A percentile compares a stretch with the other conserved stretches of the same genome.
phyloP scores from a whole-genome alignment of 345 rosid genomes.

The Geranium brycei region DNA sequence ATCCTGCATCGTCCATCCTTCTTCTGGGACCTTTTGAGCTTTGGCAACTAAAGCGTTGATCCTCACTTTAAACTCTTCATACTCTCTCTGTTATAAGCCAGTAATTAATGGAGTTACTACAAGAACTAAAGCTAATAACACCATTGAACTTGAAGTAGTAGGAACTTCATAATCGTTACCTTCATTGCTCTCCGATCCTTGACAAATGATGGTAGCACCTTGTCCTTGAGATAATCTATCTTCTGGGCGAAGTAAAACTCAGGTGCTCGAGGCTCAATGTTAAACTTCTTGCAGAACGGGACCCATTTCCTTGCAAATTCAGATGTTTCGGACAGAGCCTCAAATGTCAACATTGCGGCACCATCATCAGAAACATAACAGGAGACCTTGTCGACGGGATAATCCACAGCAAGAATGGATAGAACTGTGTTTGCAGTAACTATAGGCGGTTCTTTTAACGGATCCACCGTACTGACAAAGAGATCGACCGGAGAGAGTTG shows the following conservation, averaged over 20 bases:
- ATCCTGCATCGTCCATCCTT: conserved; percentile 67
- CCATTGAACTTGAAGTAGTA: background rate
- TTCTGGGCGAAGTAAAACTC: conserved; percentile 54
- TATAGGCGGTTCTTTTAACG: conserved; percentile 57
- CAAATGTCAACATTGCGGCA: conserved; percentile 60
- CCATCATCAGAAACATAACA: conserved; percentile 74
- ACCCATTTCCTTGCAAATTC: conserved; percentile 68
- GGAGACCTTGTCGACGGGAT: conserved; percentile 57
- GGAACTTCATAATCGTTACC: conserved; percentile 17
- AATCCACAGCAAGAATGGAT: conserved; percentile 60
- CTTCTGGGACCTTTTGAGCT: conserved; percentile 51
- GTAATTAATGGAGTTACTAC: conserved; percentile 1
- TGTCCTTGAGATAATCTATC: conserved; percentile 45
- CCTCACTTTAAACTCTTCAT: conserved; percentile 56
- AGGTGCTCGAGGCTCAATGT: conserved; percentile 61
- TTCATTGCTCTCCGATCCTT: conserved; percentile 61
- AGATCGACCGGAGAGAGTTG: conserved; percentile 31
- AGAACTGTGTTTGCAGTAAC: conserved; percentile 58
- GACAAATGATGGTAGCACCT: conserved; percentile 45
- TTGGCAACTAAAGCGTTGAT: conserved; percentile 49
- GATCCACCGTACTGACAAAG: conserved; percentile 54
- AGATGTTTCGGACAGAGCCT: conserved; percentile 52
- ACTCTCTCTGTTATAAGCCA: conserved; percentile 37
- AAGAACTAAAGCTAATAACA: background rate
- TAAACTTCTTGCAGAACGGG: conserved; percentile 53